Conservation (phyloP, 1,284 basidiomycete species). For the Phellinidium pouzarii region DNA sequence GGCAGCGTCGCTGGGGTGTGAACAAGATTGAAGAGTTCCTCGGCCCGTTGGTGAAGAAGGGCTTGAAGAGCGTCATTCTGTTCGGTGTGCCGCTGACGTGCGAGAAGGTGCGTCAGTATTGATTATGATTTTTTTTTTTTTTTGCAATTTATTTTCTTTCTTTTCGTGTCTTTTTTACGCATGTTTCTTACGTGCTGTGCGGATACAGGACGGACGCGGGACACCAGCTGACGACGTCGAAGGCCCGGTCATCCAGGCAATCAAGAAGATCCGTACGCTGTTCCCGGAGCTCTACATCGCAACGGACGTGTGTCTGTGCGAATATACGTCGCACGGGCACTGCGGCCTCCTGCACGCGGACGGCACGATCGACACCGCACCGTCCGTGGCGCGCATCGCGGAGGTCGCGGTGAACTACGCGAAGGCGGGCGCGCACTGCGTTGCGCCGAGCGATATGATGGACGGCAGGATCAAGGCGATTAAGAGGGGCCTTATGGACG, state of each 20-base stretch:
- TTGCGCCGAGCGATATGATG: constrained; percentile 99
- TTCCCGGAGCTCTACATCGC: constrained; percentile 88
- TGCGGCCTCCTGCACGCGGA: constrained; percentile 80
- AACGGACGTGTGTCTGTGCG: constrained; percentile 97
- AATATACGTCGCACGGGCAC: constrained; percentile 98
- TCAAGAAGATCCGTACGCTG: constrained; percentile 67
- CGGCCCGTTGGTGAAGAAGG: constrained; percentile 83
- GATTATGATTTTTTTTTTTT: too few relatives aligned
- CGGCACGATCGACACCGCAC: constrained; percentile 68
- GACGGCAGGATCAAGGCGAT: constrained; percentile 91
- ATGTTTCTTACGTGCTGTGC: not conserved
- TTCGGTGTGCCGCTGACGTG: constrained; percentile 92
- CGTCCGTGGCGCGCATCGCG: constrained; percentile 81
- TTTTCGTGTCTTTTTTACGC: not conserved
- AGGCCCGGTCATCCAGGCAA: constrained; percentile 91
- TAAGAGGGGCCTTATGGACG: constrained; percentile 79
- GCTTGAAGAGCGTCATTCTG: constrained; percentile 87
- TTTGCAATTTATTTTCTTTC: too few relatives aligned
- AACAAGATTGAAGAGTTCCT: constrained; percentile 89
- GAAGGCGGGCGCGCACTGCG: constrained; percentile 91
- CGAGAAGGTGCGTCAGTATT: constrained; percentile 74
- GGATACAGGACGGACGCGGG: constrained; percentile 68
- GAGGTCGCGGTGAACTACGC: constrained; percentile 93
- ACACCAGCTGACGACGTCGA: constrained; percentile 84
- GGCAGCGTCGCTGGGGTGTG: constrained; percentile 90